phyloP scores from a whole-genome alignment of 2,329 filamentous ascomycete species.

The Colletotrichum falcatum region DNA sequence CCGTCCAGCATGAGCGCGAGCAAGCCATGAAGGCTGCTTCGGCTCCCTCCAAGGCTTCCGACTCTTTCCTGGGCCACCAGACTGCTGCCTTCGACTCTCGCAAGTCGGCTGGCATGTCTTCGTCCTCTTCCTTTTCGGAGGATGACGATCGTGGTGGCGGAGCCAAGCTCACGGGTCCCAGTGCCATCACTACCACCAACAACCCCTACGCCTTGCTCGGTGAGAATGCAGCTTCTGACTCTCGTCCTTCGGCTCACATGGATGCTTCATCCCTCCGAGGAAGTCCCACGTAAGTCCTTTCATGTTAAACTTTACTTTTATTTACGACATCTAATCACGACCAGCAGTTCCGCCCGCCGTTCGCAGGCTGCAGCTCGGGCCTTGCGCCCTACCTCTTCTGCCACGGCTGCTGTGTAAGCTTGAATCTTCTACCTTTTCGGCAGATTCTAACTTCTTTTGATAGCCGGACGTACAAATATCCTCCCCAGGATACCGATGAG shows the following conservation, averaged over 20 bases:
- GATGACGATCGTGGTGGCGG: constrained; percentile 28
- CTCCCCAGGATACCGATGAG: constrained; percentile 3
- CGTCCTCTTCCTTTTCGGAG: constrained; percentile 23
- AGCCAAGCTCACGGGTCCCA: neutral
- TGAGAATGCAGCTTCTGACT: neutral
- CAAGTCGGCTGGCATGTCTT: constrained; percentile 17
- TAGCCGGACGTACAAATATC: constrained; percentile 1
- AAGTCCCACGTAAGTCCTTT: constrained; percentile 19
- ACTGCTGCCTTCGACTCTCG: neutral
- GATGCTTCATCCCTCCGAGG: constrained; percentile 29
- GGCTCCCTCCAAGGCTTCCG: constrained; percentile 3
- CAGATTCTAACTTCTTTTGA: neutral
- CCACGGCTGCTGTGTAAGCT: constrained; percentile 32
- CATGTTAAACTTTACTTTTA: neutral
- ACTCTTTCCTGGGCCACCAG: neutral
- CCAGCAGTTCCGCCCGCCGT: constrained; percentile 15
- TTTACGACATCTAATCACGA: neutral
- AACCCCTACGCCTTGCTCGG: neutral
- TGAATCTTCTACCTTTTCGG: too few species aligned
- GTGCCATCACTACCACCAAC: neutral
- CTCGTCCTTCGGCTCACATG: neutral
- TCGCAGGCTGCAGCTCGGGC: constrained; percentile 23
- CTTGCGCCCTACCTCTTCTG: constrained; percentile 34
- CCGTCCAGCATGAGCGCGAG: constrained; percentile 29
- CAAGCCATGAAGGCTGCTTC: constrained; percentile 19